Conservation (phyloP, 163 green algal species). For the Volvox carteri region DNA sequence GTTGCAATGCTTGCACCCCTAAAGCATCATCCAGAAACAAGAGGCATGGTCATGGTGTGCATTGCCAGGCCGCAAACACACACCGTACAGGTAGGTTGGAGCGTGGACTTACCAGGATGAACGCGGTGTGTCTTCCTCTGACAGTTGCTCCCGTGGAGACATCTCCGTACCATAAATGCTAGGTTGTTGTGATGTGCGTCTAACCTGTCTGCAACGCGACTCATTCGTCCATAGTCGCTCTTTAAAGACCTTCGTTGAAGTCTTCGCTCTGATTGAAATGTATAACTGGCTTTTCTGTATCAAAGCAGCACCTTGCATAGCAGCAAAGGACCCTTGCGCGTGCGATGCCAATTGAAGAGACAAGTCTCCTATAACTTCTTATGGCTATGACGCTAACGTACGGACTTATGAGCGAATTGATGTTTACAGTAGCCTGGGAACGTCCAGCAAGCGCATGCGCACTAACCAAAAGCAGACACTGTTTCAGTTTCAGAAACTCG, state of each 20-base stretch:
- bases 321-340: too few relatives aligned
- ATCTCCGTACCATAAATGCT: not conserved
- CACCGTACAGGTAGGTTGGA: not conserved
- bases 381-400: too few relatives aligned
- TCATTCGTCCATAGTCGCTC: not conserved
- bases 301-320: not conserved
- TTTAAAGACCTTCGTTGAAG: not conserved
- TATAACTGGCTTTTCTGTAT: not conserved
- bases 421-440: too few relatives aligned
- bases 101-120: not conserved
- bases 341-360: too few relatives aligned
- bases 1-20: not conserved
- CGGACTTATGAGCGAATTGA: too few relatives aligned
- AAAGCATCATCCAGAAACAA: not conserved
- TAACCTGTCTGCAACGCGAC: not conserved
- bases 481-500: not conserved
- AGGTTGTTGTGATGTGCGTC: not conserved
- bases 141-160: not conserved
- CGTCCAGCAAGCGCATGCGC: not conserved
- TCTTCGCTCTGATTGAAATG: not conserved
- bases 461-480: not conserved
- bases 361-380: too few relatives aligned
- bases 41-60: not conserved
- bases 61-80: not conserved
- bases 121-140: not conserved